Evolutionary conservation across 1,284 basidiomycete species (phyloP).

Genomic region (Violaceomyces palustris): DNA sequence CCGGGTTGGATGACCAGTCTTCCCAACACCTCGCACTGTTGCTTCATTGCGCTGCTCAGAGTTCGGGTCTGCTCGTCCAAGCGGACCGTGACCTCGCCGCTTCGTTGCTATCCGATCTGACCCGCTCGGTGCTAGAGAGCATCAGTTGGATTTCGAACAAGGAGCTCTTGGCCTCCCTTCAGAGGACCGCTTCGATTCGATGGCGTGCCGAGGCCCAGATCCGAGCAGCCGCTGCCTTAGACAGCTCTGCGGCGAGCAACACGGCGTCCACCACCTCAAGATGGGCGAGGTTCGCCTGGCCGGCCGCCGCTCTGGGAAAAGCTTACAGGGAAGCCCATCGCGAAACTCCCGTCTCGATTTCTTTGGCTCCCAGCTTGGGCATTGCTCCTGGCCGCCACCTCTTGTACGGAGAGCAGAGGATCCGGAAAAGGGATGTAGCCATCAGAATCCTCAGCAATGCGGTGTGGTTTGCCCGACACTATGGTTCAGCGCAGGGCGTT

Average conservation of each 20-base stretch:
- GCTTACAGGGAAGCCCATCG: constrained; percentile 29
- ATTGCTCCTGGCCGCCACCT: not conserved
- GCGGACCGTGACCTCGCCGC: not conserved
- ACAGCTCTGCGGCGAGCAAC: constrained; percentile 7
- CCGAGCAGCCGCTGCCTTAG: constrained; percentile 17
- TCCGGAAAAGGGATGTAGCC: constrained; percentile 42
- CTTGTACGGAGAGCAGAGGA: constrained; percentile 9
- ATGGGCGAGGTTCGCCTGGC: constrained; percentile 31
- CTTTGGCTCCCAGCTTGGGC: constrained; percentile 1
- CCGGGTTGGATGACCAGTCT: constrained; percentile 27
- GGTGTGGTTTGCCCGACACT: constrained; percentile 39
- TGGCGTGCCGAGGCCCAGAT: constrained; percentile 42
- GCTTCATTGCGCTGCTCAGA: constrained; percentile 26
- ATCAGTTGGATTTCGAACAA: constrained; percentile 25
- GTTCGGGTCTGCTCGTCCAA: no score
- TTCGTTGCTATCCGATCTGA: no score
- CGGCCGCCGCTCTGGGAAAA: constrained; percentile 24
- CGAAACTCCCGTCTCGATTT: constrained; percentile 5
- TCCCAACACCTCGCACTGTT: constrained; percentile 18
- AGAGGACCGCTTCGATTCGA: constrained; percentile 37
- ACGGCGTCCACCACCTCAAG: constrained; percentile 10
- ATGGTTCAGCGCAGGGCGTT: constrained; percentile 21
- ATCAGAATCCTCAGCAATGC: constrained; percentile 42
- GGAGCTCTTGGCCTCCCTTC: constrained; percentile 25
- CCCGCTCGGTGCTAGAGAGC: constrained; percentile 9